Evolutionary conservation across 1,139 yeast species (phyloP), one percentile per base, ranked within the genome.

Genomic region (Suhomyces bolitotheri): DNA sequence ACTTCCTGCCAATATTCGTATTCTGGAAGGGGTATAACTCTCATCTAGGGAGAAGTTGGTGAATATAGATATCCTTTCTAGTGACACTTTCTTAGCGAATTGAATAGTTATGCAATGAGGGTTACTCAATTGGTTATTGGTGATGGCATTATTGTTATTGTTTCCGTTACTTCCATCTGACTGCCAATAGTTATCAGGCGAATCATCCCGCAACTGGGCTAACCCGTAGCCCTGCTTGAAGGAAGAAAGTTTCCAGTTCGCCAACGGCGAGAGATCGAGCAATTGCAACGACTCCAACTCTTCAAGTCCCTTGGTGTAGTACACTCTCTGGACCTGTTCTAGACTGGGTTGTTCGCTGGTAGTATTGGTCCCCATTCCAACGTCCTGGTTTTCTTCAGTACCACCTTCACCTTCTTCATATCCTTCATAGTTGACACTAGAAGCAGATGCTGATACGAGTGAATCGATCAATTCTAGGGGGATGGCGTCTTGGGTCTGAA

Each of bases 171-270:
- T 66, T 2, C 97, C 98, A 57, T 94, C 98, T 34, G 95, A 85
- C 57, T 94, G 98, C 99, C 99, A 94, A 56, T 72, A 90, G 3
- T 82, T 65, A 26, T 74, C 72, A 0, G 95, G 85, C 12, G 80
- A 75, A 51, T 87, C 94, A 36, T 85, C 88, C 22, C 94, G 65
- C 8, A 92, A 66, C 47, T 82, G 83, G 15, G 64, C 64, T 9
- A 88, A 70, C 0, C 94, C 95, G 49, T 70, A 80, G 0, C 92
- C 95, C 14, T 74, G 75, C 49, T 90, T 92, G 50, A 42, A 65
- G 0, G 96, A 82, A 1, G 96, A 85, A 0, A 88, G 79, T 29
- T 80, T 76, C 97, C 98, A 92, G 24, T 82, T 73, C 0, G 95
- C 97, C 20, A 85, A 62, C 7, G 82, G 80, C 1, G 96, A 88